Percentiles rank a stretch among this genome's conserved stretches.
These are phyloP conservation scores for Didymella pinodella DNA, from an alignment of 2,329 filamentous ascomycete species.

Conservation along the genomic window DNA sequence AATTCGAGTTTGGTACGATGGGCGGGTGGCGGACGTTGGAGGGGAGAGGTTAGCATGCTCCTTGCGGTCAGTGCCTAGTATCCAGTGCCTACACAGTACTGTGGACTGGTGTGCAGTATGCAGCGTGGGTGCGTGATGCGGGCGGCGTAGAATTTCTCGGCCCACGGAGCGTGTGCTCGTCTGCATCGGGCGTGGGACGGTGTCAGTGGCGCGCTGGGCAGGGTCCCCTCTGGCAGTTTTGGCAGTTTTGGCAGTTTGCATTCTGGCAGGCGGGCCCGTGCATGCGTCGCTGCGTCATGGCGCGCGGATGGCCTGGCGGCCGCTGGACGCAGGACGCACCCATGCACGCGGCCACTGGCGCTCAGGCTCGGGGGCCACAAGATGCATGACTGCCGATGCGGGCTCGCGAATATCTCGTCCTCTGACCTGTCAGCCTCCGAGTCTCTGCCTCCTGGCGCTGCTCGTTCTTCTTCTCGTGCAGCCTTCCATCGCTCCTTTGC, in stretches of 20 bases:
- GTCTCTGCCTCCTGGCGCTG: too few species aligned
- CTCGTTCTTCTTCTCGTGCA: background rate
- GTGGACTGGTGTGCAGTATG: background rate
- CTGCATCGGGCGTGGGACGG: too few species aligned
- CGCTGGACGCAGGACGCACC: background rate
- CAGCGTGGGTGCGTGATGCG: background rate
- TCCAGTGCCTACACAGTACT: too few species aligned
- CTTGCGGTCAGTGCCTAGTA: too few species aligned
- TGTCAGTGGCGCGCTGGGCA: constrained; percentile 7
- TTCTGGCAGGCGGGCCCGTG: background rate
- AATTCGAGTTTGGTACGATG: constrained; percentile 16
- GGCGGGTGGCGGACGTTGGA: constrained; percentile 7
- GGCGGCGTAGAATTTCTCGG: background rate
- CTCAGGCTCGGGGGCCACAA: constrained; percentile 2
- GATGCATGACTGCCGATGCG: background rate
- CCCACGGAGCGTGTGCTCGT: background rate
- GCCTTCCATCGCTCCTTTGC: background rate
- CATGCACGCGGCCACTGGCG: constrained; percentile 4
- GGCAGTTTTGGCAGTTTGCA: too few species aligned
- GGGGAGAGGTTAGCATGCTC: too few species aligned
- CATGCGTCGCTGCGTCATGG: background rate
- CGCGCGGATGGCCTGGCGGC: constrained; percentile 11
- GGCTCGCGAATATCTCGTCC: constrained; percentile 4
- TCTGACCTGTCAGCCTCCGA: background rate
- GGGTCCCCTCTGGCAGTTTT: background rate